A percentile compares a stretch with the other conserved stretches of the same genome.
phyloP scores from a whole-genome alignment of 1,139 yeast species.

The Nadsonia commutata region DNA sequence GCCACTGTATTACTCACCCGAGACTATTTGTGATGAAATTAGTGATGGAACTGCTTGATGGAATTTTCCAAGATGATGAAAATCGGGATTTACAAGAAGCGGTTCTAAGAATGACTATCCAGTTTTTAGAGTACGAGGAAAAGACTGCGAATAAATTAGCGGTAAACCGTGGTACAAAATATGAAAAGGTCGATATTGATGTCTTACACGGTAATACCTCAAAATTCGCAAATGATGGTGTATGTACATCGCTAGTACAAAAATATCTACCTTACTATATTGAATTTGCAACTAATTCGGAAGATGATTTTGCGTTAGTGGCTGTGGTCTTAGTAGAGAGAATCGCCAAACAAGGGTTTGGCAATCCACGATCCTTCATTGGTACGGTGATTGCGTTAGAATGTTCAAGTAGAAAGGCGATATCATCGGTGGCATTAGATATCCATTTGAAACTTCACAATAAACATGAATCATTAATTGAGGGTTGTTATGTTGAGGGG shows the following conservation, averaged over 20 bases:
- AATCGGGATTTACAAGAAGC: constrained; percentile 30
- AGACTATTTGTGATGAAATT: constrained; percentile 39
- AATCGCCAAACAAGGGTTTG: constrained; percentile 50
- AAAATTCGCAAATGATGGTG: constrained; percentile 44
- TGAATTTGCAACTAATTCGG: constrained; percentile 33
- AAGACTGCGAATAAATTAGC: constrained; percentile 34
- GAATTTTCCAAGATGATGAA: constrained; percentile 25
- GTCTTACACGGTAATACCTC: constrained; percentile 39
- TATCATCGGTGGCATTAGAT: constrained; percentile 34
- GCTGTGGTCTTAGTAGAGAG: constrained; percentile 42
- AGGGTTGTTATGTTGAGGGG: constrained; percentile 50
- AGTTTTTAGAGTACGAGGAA: constrained; percentile 30
- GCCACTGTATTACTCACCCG: neutral
- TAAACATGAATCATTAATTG: constrained; percentile 58
- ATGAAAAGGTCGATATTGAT: constrained; percentile 29
- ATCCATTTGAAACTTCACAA: constrained; percentile 43
- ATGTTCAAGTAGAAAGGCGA: constrained; percentile 33
- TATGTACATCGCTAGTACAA: constrained; percentile 59
- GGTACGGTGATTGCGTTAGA: constrained; percentile 60
- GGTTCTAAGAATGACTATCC: constrained; percentile 39
- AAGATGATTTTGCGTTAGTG: constrained; percentile 30
- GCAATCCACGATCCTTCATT: constrained; percentile 56
- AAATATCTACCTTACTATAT: constrained; percentile 39
- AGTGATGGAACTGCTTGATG: constrained; percentile 39
- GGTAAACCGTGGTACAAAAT: constrained; percentile 21